Evolutionary conservation across 139 green algal genomes (phyloP).

Genomic region (Chlamydomonas eustigma): DNA sequence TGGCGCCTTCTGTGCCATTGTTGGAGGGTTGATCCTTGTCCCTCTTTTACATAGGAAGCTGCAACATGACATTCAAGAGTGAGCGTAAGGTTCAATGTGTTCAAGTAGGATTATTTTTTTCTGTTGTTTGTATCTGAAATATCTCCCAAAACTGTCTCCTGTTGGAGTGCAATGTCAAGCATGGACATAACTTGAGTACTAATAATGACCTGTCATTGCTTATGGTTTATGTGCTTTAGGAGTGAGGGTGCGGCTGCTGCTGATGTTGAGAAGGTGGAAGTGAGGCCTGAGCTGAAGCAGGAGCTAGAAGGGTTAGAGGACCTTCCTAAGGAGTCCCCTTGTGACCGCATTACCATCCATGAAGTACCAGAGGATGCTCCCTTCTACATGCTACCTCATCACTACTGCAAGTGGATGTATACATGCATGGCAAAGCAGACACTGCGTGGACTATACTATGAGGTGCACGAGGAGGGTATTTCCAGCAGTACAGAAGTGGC

Average conservation of each 20-base stretch:
- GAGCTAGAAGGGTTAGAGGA: no score
- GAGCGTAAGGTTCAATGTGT: not conserved
- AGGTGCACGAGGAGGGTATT: slow-evolving; percentile 4
- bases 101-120: no score
- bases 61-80: not conserved
- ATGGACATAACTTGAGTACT: no score
- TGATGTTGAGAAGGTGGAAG: no score
- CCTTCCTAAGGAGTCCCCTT: no score
- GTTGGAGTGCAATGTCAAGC: no score
- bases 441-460: slow-evolving; percentile 13
- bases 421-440: not conserved
- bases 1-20: not conserved
- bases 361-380: not conserved
- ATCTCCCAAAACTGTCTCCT: no score
- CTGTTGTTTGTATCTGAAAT: no score
- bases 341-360: not conserved
- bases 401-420: not conserved
- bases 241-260: no score
- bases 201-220: no score
- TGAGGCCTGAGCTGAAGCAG: no score
- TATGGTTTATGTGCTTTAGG: no score
- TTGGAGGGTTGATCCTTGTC: not conserved
- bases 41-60: not conserved
- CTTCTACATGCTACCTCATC: not conserved
- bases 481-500: not conserved